These are phyloP conservation scores for Knufia fluminis DNA, from an alignment of 2,329 filamentous ascomycete species.

Conservation along the genomic window DNA sequence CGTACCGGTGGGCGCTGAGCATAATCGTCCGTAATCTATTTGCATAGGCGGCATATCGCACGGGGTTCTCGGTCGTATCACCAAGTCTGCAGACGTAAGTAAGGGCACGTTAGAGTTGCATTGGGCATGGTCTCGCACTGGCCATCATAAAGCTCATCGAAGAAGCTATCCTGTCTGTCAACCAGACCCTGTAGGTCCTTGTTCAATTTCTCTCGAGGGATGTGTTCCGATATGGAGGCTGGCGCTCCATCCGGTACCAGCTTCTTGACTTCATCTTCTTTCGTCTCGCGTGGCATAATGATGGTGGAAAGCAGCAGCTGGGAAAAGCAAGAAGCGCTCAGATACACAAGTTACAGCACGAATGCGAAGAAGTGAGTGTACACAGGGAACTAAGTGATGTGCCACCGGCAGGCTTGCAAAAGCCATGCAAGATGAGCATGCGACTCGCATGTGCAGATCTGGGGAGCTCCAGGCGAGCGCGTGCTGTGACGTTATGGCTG, in stretches of 20 bases:
- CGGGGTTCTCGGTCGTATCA: constrained; percentile 72
- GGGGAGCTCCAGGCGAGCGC: not conserved
- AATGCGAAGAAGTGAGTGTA: not conserved
- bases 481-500: too few species aligned
- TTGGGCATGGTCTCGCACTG: constrained; percentile 42
- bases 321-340: not conserved
- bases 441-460: not conserved
- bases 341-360: not conserved
- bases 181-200: constrained; percentile 47
- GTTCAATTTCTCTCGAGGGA: constrained; percentile 45
- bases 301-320: not conserved
- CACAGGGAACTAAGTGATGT: not conserved
- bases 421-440: too few species aligned
- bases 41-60: constrained; percentile 91
- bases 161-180: constrained; percentile 60
- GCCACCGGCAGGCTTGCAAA: not conserved
- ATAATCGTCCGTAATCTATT: constrained; percentile 78
- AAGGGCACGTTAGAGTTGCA: not conserved
- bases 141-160: constrained; percentile 68
- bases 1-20: constrained; percentile 83
- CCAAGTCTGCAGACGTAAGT: constrained; percentile 45
- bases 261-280: constrained; percentile 20
- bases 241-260: constrained; percentile 19
- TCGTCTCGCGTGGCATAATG: constrained; percentile 6
- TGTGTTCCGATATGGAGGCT: constrained; percentile 25